Evolutionary conservation across 2,329 filamentous ascomycete species (phyloP).

Genomic region (Colletotrichum tofieldiae): DNA sequence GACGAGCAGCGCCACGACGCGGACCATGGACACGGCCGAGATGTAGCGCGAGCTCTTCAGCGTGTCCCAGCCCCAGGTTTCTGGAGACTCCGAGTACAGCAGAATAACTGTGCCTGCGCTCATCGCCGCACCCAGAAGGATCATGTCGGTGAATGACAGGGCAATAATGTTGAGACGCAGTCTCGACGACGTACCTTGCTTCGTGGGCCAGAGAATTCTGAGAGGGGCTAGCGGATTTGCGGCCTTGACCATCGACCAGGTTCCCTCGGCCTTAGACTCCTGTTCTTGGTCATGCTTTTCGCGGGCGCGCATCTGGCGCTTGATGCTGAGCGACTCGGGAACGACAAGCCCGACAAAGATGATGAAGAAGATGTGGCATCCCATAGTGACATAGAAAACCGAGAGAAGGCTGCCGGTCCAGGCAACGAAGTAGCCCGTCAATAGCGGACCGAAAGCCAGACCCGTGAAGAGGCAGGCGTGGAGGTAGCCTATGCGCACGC

Average conservation of each 20-base stretch:
- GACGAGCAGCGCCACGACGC: conserved; percentile 82
- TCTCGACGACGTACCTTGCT: conserved; percentile 69
- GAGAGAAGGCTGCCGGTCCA: conserved; percentile 81
- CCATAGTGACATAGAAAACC: conserved; percentile 88
- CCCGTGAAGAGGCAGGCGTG: conserved; percentile 91
- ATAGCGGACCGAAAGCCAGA: conserved; percentile 87
- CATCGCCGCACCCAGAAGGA: conserved; percentile 86
- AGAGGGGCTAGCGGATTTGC: conserved; percentile 83
- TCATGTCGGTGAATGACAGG: conserved; percentile 84
- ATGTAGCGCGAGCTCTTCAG: conserved; percentile 86
- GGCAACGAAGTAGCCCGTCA: conserved; percentile 86
- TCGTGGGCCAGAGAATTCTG: conserved; percentile 82
- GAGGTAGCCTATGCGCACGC: conserved; percentile 89
- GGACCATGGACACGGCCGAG: conserved; percentile 82
- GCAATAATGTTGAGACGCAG: conserved; percentile 87
- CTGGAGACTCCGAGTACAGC: conserved; percentile 85
- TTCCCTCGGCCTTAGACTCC: conserved; percentile 52
- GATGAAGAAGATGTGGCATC: conserved; percentile 82
- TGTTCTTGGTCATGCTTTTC: conserved; percentile 73
- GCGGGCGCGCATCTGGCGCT: conserved; percentile 78
- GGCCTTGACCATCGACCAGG: conserved; percentile 50
- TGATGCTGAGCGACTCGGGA: conserved; percentile 87
- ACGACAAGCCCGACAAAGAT: conserved; percentile 79
- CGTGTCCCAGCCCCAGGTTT: conserved; percentile 86
- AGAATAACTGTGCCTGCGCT: conserved; percentile 86